Evolutionary conservation across 805 yeast species (phyloP).

Genomic region (Metschnikowia noctiluminum): DNA sequence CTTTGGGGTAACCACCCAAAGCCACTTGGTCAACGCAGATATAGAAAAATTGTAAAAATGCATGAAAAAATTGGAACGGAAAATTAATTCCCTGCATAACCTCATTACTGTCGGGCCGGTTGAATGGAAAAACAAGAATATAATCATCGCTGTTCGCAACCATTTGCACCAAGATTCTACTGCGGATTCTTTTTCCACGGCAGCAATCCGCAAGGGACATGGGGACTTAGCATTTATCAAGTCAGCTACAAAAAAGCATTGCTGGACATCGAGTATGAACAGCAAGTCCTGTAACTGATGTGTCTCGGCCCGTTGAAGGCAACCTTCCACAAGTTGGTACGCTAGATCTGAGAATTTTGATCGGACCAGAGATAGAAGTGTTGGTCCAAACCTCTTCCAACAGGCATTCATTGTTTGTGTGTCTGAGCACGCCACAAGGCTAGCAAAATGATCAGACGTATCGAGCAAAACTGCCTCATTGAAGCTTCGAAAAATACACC

Average conservation of each 20-base stretch:
- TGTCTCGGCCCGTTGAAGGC: conserved; percentile 7
- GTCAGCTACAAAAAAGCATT: conserved; percentile 12
- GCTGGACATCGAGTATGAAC: conserved; percentile 10
- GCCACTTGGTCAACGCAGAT: not conserved
- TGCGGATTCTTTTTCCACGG: not conserved
- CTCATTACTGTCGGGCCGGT: not conserved
- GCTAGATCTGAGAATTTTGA: conserved; percentile 5
- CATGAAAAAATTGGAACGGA: not conserved
- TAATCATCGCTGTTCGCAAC: conserved; percentile 1
- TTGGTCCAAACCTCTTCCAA: not conserved
- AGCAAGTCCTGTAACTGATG: conserved; percentile 6
- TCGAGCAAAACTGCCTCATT: conserved; percentile 3
- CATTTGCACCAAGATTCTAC: not conserved
- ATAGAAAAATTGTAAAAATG: too few relatives aligned
- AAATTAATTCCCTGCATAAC: not conserved
- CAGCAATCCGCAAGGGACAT: not conserved
- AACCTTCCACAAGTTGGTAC: conserved; percentile 4
- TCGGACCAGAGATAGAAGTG: conserved; percentile 5
- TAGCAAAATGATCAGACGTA: conserved; percentile 4
- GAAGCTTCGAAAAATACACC: not conserved
- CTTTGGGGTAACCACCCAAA: not conserved
- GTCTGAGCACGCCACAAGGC: conserved; percentile 11
- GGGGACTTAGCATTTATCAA: not conserved
- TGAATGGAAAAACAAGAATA: conserved; percentile 1
- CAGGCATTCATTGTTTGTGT: conserved; percentile 7